A percentile compares a stretch with the other conserved stretches of the same genome.
These are phyloP conservation scores for Lippia alba DNA, from an alignment of 305 asterid species.

Conservation along the genomic window DNA sequence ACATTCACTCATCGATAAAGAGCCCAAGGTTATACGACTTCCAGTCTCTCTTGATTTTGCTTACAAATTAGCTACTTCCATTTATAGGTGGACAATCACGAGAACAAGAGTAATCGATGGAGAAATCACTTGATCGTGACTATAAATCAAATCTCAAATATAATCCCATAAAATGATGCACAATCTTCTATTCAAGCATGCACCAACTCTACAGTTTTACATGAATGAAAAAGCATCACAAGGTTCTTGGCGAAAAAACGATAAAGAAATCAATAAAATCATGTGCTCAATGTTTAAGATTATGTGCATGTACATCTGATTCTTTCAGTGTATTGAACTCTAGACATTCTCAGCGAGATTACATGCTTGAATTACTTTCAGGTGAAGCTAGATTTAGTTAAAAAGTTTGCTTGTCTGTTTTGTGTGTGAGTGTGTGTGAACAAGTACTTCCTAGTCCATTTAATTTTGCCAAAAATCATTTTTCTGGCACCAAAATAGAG, in stretches of 20 bases:
- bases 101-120: not conserved
- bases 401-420: not conserved
- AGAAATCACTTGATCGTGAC: not conserved
- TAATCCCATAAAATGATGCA: not conserved
- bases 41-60: not conserved
- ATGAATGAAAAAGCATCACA: not conserved
- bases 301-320: not conserved
- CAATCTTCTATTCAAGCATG: not conserved
- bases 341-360: not conserved
- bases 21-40: not conserved
- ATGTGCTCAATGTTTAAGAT: constrained; percentile 18
- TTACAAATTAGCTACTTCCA: not conserved
- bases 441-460: not conserved
- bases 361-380: constrained; percentile 19
- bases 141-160: not conserved
- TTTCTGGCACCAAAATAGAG: constrained; percentile 13
- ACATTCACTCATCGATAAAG: not conserved
- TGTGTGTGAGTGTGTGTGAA: too few species aligned
- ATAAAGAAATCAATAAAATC: not conserved
- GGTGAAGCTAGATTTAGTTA: constrained; percentile 4
- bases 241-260: not conserved
- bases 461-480: constrained; percentile 11
- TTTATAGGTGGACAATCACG: not conserved
- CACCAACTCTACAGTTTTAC: constrained; percentile 1
- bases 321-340: constrained; percentile 10